Evolutionary conservation across 352 stramenopile genomes (phyloP).

Genomic region (Phytophthora pisi): DNA sequence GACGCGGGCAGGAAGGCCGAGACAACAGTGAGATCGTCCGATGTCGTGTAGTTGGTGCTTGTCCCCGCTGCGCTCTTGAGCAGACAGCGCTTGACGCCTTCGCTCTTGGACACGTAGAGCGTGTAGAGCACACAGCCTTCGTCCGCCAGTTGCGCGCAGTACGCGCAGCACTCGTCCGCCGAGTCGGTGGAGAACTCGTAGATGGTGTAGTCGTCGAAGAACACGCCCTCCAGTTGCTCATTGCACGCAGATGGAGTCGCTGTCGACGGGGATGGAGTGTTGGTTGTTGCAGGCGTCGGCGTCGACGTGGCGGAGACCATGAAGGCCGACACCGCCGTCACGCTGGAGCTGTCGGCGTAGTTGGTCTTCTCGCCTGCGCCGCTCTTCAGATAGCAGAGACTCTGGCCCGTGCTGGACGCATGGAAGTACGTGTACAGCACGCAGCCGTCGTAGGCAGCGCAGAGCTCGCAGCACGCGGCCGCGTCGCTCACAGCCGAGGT

Average conservation of each 20-base stretch:
- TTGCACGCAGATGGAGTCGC: slow-evolving; percentile 14
- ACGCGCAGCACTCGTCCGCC: slow-evolving; percentile 28
- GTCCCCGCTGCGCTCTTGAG: slow-evolving; percentile 28
- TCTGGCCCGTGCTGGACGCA: slow-evolving; percentile 29
- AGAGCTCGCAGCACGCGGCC: slow-evolving; percentile 42
- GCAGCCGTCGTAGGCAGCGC: slow-evolving; percentile 33
- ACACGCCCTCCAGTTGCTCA: slow-evolving; percentile 25
- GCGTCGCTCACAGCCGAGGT: slow-evolving; percentile 23
- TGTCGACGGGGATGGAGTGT: slow-evolving; percentile 16
- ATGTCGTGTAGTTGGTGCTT: slow-evolving; percentile 27
- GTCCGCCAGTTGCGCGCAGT: slow-evolving; percentile 25
- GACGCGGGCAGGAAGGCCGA: slow-evolving; percentile 27
- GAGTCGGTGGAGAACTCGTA: slow-evolving; percentile 34
- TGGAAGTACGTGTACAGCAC: slow-evolving; percentile 56
- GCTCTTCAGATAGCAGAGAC: slow-evolving; percentile 41
- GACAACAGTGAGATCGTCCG: slow-evolving; percentile 28
- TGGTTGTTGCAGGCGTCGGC: slow-evolving; percentile 19
- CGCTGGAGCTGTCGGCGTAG: slow-evolving; percentile 40
- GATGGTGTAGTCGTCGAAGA: slow-evolving; percentile 34
- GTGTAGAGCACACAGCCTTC: slow-evolving; percentile 35
- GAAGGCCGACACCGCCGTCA: slow-evolving; percentile 31
- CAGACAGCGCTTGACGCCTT: slow-evolving; percentile 28
- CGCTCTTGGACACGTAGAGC: slow-evolving; percentile 30
- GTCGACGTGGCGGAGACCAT: slow-evolving; percentile 14
- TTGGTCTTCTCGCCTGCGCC: slow-evolving; percentile 40